These are phyloP conservation scores for Dendrothele bispora DNA, from an alignment of 768 basidiomycete species.

Conservation along the genomic window DNA sequence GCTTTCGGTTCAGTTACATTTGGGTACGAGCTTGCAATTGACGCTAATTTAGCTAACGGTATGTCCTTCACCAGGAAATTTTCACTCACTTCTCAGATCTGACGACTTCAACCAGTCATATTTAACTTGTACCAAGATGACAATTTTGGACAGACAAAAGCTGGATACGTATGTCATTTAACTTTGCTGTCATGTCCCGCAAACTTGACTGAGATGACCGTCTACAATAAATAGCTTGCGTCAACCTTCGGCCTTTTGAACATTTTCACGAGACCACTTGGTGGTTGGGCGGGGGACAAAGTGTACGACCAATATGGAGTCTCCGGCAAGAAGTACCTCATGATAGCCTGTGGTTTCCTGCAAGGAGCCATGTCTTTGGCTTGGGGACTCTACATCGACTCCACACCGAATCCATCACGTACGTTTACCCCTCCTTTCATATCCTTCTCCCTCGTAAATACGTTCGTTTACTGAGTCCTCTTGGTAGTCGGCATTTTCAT, in stretches of 20 bases:
- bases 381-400: conserved; percentile 44
- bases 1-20: too few relatives aligned
- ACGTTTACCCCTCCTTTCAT: not conserved
- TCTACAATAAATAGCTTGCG: conserved; percentile 17
- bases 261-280: conserved; percentile 47
- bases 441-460: not conserved
- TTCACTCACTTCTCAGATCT: too few relatives aligned
- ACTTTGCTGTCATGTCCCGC: conserved; percentile 11
- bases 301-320: conserved; percentile 43
- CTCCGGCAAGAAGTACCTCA: conserved; percentile 48
- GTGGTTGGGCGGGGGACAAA: conserved; percentile 47
- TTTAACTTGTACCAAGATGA: too few relatives aligned
- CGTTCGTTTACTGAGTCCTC: conserved; percentile 14
- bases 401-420: conserved; percentile 1
- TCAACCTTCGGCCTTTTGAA: conserved; percentile 45
- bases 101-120: too few relatives aligned
- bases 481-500: conserved; percentile 27
- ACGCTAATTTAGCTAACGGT: conserved; percentile 50
- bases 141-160: conserved; percentile 46
- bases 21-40: conserved; percentile 57
- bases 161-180: conserved; percentile 47
- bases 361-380: conserved; percentile 46
- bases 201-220: too few relatives aligned
- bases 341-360: conserved; percentile 38
- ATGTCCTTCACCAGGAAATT: conserved; percentile 38